Evolutionary conservation across 2,329 filamentous ascomycete genomes (phyloP).

Genomic region (Fusarium succisae): DNA sequence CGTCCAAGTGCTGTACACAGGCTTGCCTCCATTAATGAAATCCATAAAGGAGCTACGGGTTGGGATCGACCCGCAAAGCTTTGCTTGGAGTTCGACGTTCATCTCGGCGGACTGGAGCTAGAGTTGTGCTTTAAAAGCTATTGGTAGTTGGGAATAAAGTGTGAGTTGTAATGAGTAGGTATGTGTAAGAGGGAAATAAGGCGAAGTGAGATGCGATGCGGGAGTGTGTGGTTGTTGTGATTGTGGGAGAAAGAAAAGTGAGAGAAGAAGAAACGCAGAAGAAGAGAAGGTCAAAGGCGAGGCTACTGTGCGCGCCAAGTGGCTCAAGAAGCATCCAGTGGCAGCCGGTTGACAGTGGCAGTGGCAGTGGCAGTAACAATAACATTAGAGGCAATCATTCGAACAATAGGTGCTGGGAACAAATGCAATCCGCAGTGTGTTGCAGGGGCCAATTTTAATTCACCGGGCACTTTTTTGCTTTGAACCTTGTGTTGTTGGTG

Average conservation of each 20-base stretch:
- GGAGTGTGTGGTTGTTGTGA: neutral
- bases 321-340: neutral
- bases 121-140: neutral
- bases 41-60: slow-evolving; percentile 4
- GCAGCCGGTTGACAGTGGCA: slow-evolving; percentile 4
- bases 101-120: neutral
- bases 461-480: neutral
- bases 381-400: neutral
- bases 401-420: neutral
- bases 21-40: neutral
- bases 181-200: neutral
- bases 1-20: neutral
- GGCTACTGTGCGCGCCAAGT: neutral
- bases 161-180: neutral
- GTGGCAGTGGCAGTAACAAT: neutral
- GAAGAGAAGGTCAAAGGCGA: neutral
- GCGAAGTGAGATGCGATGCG: neutral
- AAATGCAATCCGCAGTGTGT: neutral
- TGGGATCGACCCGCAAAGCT: neutral
- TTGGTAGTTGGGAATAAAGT: neutral
- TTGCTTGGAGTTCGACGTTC: slow-evolving; percentile 3
- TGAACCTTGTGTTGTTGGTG: neutral
- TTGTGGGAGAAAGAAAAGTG: neutral
- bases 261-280: neutral
- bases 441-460: neutral